Base-by-base conservation (phyloP, 163 green algal species). In the Prototheca stagnorum region DNA sequence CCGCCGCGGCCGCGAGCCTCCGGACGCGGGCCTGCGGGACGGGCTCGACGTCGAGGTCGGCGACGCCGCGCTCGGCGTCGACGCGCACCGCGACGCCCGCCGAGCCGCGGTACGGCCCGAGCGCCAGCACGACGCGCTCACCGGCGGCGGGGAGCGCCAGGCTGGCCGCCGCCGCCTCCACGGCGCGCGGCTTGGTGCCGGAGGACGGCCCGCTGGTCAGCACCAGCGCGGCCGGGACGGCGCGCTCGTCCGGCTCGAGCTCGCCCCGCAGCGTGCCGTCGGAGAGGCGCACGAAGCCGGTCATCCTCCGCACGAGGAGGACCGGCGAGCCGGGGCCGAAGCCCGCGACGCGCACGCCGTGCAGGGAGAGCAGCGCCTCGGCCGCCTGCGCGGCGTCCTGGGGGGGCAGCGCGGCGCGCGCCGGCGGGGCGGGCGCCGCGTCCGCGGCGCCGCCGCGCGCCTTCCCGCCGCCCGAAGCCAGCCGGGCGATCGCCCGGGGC, bases 241-340 rank as follows among this genome's bases (percentile, higher is more conserved):
- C 27, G 2, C 67, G 52, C 57, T 80, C 70, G 2, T 78, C 64
- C 31, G 73, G 65, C 20, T 45, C 47, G 54, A 85, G 92, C 35
- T 68, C 71, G 67, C 91, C 92, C 44, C 84, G 63, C 4, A 91
- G 56, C 44, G 59, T 78, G 44, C 80, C 83, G 56, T 92, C 83
- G 15, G 73, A 39, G 37, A 64, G 60, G 16, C 71, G 53, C 34
- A 78, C 47, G 39, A n/a, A n/a, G n/a, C n/a, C n/a, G n/a, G n/a
- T n/a, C n/a, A n/a, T n/a, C n/a, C n/a, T n/a, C n/a, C n/a, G n/a
- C n/a, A n/a, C n/a, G n/a, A n/a, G n/a, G n/a, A n/a, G n/a, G n/a
- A n/a, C n/a, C n/a, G n/a, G n/a, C n/a, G n/a, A n/a, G n/a, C n/a
- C n/a, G n/a, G n/a, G n/a, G n/a, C n/a, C n/a, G n/a, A n/a, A n/a